Evolutionary conservation across 78 protist species (phyloP), one percentile per base, ranked within the genome.

Genomic region (Dictyostelium purpureum): DNA sequence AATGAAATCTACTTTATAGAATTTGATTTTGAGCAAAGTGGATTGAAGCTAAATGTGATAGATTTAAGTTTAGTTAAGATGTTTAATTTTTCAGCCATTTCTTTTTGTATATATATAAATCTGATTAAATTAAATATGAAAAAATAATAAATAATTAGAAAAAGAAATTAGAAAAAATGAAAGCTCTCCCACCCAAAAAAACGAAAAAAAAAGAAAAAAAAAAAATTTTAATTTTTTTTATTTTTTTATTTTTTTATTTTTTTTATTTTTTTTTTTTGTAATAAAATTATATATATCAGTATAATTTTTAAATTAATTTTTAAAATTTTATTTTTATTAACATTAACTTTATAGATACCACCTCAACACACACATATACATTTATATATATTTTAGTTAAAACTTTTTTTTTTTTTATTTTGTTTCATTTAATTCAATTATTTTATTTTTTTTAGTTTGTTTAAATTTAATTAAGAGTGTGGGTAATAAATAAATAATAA

Each of bases 21-120:
- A 45, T 75, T 70, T 6, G 66, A 35, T 12, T 54, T 61, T 19
- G 42, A 4, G 59, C 71, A 65, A 4, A 31, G 11, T 59, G 92
- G 80, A 45, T 47, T 43, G 57, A 85, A 85, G 31, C 61, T 85
- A 74, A 71, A 85, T 21, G 80, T 65, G 12, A 85, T n/a, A 47
- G 57, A 35, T 47, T 85, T 70, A 35, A 85, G 47, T 19, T 43
- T 85, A 16, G 4, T 6, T 61, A 85, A 61, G 10, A 85, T 14
- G 73, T 85, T 85, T 31, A 73, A 26, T 31, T 82, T 82, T 0
- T 67, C 69, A 33, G 19, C 33, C 56, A 74, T 57, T 51, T 26
- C 21, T 4, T 33, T 37, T 18, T 9, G 7, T 59, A 59, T 59
- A 59, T 26, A 57, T 2, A 33, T 28, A 59, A 31, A 63, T 10